These are phyloP conservation scores for Aegle marmelos DNA, from an alignment of 345 rosid species.

Conservation along the genomic window DNA sequence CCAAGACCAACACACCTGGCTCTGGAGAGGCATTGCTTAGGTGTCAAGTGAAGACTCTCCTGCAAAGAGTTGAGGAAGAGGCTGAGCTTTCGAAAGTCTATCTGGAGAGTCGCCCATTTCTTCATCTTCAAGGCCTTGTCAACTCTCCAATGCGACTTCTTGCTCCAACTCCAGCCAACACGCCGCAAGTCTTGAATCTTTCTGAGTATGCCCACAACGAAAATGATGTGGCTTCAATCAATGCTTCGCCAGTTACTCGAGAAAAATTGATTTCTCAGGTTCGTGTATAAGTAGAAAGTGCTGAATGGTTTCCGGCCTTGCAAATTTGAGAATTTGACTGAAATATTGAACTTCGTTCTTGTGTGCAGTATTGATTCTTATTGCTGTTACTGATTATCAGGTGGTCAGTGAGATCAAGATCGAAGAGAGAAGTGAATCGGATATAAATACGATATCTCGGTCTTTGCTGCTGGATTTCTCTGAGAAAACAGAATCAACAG, in stretches of 20 bases:
- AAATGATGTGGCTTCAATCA: conserved; percentile 18
- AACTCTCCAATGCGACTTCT: conserved; percentile 58
- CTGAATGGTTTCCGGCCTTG: too few relatives aligned
- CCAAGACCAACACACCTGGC: conserved; percentile 60
- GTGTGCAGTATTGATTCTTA: not conserved
- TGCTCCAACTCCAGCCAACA: conserved; percentile 83
- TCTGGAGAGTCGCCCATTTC: conserved; percentile 41
- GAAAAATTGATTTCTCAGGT: conserved; percentile 50
- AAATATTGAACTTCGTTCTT: not conserved
- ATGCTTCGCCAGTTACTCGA: conserved; percentile 40
- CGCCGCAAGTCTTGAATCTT: conserved; percentile 50
- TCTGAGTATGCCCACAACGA: conserved; percentile 13
- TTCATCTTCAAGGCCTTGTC: conserved; percentile 38
- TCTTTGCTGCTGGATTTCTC: conserved; percentile 74
- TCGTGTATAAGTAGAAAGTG: not conserved
- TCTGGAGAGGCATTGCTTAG: conserved; percentile 89
- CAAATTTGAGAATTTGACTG: too few relatives aligned
- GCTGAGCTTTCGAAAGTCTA: conserved; percentile 49
- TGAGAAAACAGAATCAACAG: conserved; percentile 57
- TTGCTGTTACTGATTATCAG: conserved; percentile 20
- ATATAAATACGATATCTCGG: conserved; percentile 45
- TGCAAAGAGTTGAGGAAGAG: conserved; percentile 76
- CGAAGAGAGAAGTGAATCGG: conserved; percentile 38
- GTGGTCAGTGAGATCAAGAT: conserved; percentile 28
- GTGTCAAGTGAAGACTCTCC: conserved; percentile 72